phyloP scores from a whole-genome alignment of 768 basidiomycete species.

The Rhodosporidiobolus odoratus region DNA sequence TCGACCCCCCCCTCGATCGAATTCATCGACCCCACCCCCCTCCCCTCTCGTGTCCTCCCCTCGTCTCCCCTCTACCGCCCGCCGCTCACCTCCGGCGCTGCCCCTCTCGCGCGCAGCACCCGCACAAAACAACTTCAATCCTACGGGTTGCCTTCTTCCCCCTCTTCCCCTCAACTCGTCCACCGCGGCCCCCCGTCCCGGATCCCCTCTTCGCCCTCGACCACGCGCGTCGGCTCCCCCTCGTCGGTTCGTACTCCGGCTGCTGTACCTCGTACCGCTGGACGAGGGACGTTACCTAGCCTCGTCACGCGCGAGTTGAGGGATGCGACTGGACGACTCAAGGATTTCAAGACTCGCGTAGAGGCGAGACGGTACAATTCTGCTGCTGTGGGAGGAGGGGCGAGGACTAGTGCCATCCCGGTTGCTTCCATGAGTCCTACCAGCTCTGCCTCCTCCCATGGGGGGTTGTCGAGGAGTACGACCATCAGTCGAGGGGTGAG shows the following conservation, averaged over 20 bases:
- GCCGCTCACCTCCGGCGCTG: not conserved
- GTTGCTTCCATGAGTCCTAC: no score
- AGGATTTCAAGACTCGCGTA: no score
- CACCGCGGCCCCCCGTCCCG: not conserved
- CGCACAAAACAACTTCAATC: conserved; percentile 16
- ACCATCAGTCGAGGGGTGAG: no score
- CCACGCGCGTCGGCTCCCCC: conserved; percentile 6
- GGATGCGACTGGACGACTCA: no score
- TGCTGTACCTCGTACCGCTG: not conserved
- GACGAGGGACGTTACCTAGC: conserved; percentile 13
- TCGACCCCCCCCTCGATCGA: conserved; percentile 14
- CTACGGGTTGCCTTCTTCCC: not conserved
- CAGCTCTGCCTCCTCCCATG: no score
- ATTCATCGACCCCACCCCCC: conserved; percentile 11
- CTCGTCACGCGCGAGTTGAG: no score
- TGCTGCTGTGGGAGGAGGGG: no score
- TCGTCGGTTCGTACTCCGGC: not conserved
- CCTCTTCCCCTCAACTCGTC: conserved; percentile 2
- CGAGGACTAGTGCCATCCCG: no score
- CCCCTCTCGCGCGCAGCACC: conserved; percentile 29
- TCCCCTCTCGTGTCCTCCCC: not conserved
- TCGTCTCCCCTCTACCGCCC: conserved; percentile 4
- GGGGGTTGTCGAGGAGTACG: no score
- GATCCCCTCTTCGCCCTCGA: conserved; percentile 11
- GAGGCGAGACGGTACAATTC: no score